These are phyloP conservation scores for Vicia villosa DNA, from an alignment of 306 rosid species.

Conservation along the genomic window DNA sequence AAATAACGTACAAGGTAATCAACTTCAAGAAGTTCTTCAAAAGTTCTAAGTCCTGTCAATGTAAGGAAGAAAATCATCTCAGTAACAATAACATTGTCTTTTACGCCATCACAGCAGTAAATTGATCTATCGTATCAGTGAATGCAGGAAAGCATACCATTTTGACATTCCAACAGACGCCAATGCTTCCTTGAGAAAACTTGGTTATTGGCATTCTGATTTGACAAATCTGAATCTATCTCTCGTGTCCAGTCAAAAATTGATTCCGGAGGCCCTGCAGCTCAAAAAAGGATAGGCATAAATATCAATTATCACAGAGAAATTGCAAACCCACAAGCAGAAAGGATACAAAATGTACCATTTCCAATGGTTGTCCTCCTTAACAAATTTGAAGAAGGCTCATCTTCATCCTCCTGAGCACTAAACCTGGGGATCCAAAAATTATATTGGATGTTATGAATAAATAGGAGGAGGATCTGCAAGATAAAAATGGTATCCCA, in stretches of 20 bases:
- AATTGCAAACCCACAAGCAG: slow-evolving; percentile 30
- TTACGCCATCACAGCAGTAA: slow-evolving; percentile 12
- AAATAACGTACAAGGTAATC: slow-evolving; percentile 86
- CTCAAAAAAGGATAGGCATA: slow-evolving; percentile 29
- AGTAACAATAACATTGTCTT: slow-evolving; percentile 33
- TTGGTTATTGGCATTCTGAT: slow-evolving; percentile 77
- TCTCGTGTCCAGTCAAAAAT: slow-evolving; percentile 92
- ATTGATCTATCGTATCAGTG: slow-evolving; percentile 28
- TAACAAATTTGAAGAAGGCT: slow-evolving; percentile 63
- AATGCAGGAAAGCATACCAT: slow-evolving; percentile 73
- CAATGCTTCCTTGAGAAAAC: slow-evolving; percentile 94
- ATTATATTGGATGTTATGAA: slow-evolving; percentile 25
- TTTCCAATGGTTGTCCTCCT: slow-evolving; percentile 97
- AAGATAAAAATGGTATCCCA: slow-evolving; percentile 3
- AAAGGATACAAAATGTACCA: slow-evolving; percentile 54
- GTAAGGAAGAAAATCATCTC: slow-evolving; percentile 34
- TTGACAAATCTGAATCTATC: slow-evolving; percentile 76
- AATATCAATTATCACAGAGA: slow-evolving; percentile 33
- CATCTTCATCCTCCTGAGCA: slow-evolving; percentile 97
- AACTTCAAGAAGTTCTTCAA: slow-evolving; percentile 95
- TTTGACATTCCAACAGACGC: slow-evolving; percentile 97
- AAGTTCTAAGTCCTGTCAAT: slow-evolving; percentile 85
- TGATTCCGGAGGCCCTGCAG: slow-evolving; percentile 91
- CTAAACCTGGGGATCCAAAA: slow-evolving; percentile 63
- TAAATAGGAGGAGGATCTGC: slow-evolving; percentile 5